Base-by-base conservation (phyloP, 139 green algal species). In the Chlamydomonas sphaeroides region DNA sequence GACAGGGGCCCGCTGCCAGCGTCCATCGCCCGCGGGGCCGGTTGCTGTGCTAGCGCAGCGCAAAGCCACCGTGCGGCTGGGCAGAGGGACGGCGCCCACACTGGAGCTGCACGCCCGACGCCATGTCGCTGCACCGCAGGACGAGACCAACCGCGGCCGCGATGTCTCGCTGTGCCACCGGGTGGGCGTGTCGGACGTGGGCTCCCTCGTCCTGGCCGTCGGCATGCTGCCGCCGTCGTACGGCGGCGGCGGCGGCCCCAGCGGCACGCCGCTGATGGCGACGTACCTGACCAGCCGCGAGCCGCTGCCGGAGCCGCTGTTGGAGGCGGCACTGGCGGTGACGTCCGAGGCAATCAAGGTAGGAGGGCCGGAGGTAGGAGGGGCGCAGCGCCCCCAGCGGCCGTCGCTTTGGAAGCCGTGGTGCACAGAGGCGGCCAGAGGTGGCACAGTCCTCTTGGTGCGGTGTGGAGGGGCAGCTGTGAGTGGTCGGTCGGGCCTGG, bases 81-180 rank as follows among this genome's bases (percentile, higher is more conserved):
- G n/a, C n/a, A n/a, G n/a, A n/a, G n/a, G n/a, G n/a, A n/a, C n/a
- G n/a, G n/a, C n/a, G n/a, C n/a, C n/a, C n/a, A n/a, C n/a, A n/a
- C n/a, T n/a, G n/a, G n/a, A n/a, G n/a, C n/a, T n/a, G n/a, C n/a
- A n/a, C n/a, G n/a, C n/a, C n/a, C n/a, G n/a, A n/a, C n/a, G n/a
- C n/a, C n/a, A n/a, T n/a, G n/a, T n/a, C 59, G 5, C 15, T 17
- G 3, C 35, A 6, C 15, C 51, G 5, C 71, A 79, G 71, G 71
- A 79, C 28, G 71, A 79, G 35, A 79, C 49, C 71, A 79, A 79
- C 71, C 71, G 71, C 28, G 71, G 71, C 3, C 71, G 71, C 51
- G 71, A 79, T 28, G 51, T 67, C 35, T 66, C 71, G 32, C 51
- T 79, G 32, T 67, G 51, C 25, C 71, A 79, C 36, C 71, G 71